Evolutionary conservation across 768 basidiomycete genomes (phyloP).

Genomic region (Podaxis mareebaensis): DNA sequence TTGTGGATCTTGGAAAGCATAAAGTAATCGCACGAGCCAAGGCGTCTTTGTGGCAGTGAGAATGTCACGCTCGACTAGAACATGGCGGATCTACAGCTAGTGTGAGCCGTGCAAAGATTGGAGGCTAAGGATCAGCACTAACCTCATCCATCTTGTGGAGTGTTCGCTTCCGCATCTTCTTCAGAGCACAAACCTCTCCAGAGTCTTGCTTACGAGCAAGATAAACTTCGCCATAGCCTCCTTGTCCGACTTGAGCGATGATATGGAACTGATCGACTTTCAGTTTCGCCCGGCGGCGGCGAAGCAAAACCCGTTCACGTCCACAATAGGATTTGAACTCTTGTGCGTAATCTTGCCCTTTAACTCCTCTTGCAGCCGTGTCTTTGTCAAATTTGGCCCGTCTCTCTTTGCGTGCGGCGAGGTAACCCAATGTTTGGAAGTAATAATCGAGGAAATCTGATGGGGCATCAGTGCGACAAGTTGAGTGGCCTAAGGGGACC

Average conservation of each 20-base stretch:
- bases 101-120: neutral
- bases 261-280: conserved; percentile 96
- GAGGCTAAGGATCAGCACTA: conserved; percentile 14
- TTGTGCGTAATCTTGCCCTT: conserved; percentile 55
- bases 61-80: conserved; percentile 97
- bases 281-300: conserved; percentile 90
- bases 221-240: conserved; percentile 98
- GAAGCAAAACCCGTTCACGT: conserved; percentile 89
- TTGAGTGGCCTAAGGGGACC: neutral
- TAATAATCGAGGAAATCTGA: conserved; percentile 97
- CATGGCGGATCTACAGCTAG: conserved; percentile 80
- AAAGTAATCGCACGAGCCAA: conserved; percentile 92
- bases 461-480: conserved; percentile 5
- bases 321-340: conserved; percentile 95
- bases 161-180: conserved; percentile 96
- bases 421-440: conserved; percentile 91
- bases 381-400: conserved; percentile 82
- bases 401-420: conserved; percentile 83
- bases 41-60: conserved; percentile 96
- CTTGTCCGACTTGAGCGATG: conserved; percentile 98
- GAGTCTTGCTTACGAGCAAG: conserved; percentile 94
- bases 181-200: conserved; percentile 94
- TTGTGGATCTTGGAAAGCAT: conserved; percentile 93
- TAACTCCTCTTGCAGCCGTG: conserved; percentile 67
- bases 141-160: conserved; percentile 99